Evolutionary conservation across 371 early-diverging fungal genomes (phyloP).

Genomic region (Mucor saturninus): DNA sequence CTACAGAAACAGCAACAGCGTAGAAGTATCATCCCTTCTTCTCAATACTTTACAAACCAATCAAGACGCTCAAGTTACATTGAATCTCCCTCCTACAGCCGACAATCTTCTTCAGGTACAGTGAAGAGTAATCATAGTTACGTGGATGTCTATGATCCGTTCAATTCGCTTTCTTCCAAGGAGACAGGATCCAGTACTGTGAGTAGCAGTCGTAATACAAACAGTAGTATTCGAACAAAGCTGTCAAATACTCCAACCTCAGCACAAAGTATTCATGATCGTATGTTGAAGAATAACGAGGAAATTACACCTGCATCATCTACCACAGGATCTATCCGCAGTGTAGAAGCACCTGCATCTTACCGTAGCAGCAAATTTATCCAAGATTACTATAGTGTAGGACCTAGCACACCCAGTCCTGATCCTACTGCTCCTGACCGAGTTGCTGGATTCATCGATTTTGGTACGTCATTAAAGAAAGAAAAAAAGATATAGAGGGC

Average conservation of each 20-base stretch:
- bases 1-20: conserved; percentile 19
- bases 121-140: background rate
- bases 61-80: conserved; percentile 20
- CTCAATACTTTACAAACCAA: background rate
- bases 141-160: conserved; percentile 27
- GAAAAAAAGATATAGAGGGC: background rate
- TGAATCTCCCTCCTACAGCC: background rate
- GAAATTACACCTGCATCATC: conserved; percentile 3
- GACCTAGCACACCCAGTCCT: conserved; percentile 1
- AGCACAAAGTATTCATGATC: conserved; percentile 27
- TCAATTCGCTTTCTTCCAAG: conserved; percentile 27
- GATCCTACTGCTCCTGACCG: background rate
- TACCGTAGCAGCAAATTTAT: conserved; percentile 4
- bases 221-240: background rate
- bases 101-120: background rate
- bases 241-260: conserved; percentile 8
- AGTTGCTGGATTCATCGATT: conserved; percentile 26
- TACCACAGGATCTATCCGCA: conserved; percentile 10
- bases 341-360: background rate
- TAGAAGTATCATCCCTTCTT: conserved; percentile 7
- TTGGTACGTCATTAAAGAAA: conserved; percentile 18
- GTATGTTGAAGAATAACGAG: conserved; percentile 12
- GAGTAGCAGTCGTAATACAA: background rate
- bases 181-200: conserved; percentile 4
- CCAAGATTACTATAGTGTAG: conserved; percentile 12